A percentile compares a stretch with the other conserved stretches of the same genome.
Conservation (phyloP, 2,329 filamentous ascomycete species). For the Colletotrichum echinochloae region DNA sequence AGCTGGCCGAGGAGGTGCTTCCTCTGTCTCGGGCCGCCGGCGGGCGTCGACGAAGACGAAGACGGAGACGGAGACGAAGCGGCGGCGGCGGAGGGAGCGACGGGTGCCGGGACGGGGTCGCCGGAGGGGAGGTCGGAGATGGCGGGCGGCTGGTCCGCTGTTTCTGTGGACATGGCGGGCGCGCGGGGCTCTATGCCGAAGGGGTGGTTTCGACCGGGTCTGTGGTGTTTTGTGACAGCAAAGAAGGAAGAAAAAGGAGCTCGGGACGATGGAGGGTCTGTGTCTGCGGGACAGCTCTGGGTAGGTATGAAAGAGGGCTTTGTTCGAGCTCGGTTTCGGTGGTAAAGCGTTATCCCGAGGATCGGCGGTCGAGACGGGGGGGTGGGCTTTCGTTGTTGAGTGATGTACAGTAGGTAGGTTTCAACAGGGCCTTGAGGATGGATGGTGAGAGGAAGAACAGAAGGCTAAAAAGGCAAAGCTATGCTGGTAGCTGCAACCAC, state of each 20-base stretch:
- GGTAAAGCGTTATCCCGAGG: conserved; percentile 38
- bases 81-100: conserved; percentile 28
- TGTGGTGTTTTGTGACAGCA: not conserved
- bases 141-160: conserved; percentile 40
- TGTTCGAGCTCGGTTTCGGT: conserved; percentile 36
- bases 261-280: conserved; percentile 8
- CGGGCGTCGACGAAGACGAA: not conserved
- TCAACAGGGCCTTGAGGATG: no score
- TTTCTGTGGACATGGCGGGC: conserved; percentile 39
- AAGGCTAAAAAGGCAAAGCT: conserved; percentile 1
- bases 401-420: no score
- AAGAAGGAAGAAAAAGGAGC: not conserved
- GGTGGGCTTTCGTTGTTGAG: no score
- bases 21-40: conserved; percentile 41
- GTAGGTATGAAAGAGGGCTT: not conserved
- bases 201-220: no score
- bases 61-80: conserved; percentile 1
- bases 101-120: conserved; percentile 50
- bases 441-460: no score
- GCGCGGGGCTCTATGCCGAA: not conserved
- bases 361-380: conserved; percentile 32
- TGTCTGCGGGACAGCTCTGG: conserved; percentile 7
- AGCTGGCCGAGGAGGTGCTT: conserved; percentile 47
- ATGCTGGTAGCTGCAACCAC: conserved; percentile 3
- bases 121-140: conserved; percentile 52